Evolutionary conservation across 495 filamentous ascomycete genomes (phyloP), one percentile per base, ranked within the genome.

Genomic region (Glonium stellatum): DNA sequence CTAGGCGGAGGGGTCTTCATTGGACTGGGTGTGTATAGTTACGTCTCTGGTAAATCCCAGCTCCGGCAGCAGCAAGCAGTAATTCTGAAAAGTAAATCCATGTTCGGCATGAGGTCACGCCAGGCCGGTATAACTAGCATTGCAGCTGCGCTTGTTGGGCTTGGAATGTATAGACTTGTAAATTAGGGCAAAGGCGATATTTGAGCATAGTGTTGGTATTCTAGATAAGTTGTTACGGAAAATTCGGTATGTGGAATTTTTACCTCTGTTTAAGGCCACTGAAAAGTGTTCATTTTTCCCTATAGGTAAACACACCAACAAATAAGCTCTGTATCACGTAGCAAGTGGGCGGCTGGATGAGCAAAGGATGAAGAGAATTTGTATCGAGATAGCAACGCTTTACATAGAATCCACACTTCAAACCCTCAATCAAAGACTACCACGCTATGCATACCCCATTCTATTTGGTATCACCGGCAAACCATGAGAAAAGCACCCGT

Each of bases 1-100:
- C 67, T 60, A 95, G 92, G 92, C 19, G 84, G 85, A 55, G 81
- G 84, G 35, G 91, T 88, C 15, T 96, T 97, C 63, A 77, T 93
- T 47, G 92, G 91, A n/a, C 84, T 97, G 50, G 92, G 89, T 13
- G 82, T 81, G 5, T 97, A 95, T 77, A 91, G 84, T 69, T 95
- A 92, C 73, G 77, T 84, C 58, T 90, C 87, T 9, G 92, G 92
- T 36, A 87, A 85, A 65, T 72, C 73, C 41, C 88, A 95, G 69
- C 82, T 97, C 19, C 79, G 80, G 50, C 76, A 82, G 64, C 87
- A 89, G 68, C 77, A 84, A 67, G 78, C 81, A 34, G 76, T 77
- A 37, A 95, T 96, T 58, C 72, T 87, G 60, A 77, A 81, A 62
- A 86, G 84, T 69, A 80, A 84, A 27, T 84, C 86, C 25, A 79